Conservation (phyloP, 305 asterid genomes). For the Ruellia speciosa region DNA sequence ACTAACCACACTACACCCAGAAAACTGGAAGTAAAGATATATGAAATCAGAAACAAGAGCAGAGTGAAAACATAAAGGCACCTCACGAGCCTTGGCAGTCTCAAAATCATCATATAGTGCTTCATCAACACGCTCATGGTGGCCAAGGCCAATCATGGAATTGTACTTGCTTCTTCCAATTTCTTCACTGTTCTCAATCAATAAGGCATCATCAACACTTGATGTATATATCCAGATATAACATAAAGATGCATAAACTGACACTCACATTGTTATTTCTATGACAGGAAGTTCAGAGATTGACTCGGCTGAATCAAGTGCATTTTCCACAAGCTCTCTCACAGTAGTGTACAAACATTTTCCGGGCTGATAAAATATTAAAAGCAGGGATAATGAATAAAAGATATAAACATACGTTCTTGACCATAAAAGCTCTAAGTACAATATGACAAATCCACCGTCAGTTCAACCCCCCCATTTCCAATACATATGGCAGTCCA, state of each 20-base stretch:
- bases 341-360: conserved; percentile 80
- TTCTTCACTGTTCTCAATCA: conserved; percentile 55
- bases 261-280: conserved; percentile 70
- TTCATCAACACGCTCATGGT: conserved; percentile 65
- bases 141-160: conserved; percentile 60
- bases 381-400: conserved; percentile 1
- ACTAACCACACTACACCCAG: conserved; percentile 1
- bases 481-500: neutral
- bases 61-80: conserved; percentile 23
- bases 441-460: conserved; percentile 6
- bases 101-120: conserved; percentile 83
- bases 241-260: conserved; percentile 10
- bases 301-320: conserved; percentile 92
- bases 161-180: conserved; percentile 55
- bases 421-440: neutral
- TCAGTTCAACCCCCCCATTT: conserved; percentile 4
- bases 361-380: conserved; percentile 55
- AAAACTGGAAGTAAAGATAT: conserved; percentile 4
- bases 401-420: neutral
- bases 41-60: neutral
- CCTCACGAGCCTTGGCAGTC: conserved; percentile 84
- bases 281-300: conserved; percentile 69
- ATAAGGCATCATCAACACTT: conserved; percentile 16
- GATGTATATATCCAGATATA: conserved; percentile 9
- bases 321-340: conserved; percentile 90